Evolutionary conservation across 2,329 filamentous ascomycete species (phyloP).

Genomic region (Colletotrichum sp.): DNA sequence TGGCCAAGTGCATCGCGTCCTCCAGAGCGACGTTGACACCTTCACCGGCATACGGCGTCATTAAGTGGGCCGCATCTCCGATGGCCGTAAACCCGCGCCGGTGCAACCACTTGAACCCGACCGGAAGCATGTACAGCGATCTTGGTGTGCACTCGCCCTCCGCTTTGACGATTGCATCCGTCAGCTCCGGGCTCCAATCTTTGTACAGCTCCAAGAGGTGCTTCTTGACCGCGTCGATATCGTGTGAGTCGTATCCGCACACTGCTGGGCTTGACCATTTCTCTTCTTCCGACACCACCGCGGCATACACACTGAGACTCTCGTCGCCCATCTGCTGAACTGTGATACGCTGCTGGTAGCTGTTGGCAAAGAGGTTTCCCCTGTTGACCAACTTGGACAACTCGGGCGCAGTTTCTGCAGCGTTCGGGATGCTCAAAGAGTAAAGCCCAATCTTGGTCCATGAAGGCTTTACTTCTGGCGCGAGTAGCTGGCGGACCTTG

Average conservation of each 20-base stretch:
- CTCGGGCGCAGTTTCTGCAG: slow-evolving; percentile 44
- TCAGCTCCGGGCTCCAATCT: slow-evolving; percentile 48
- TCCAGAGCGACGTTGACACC: slow-evolving; percentile 64
- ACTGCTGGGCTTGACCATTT: slow-evolving; percentile 40
- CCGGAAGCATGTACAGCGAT: slow-evolving; percentile 58
- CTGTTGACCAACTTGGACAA: slow-evolving; percentile 49
- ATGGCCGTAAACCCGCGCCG: slow-evolving; percentile 56
- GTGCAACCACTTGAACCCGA: slow-evolving; percentile 52
- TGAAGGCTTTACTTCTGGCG: slow-evolving; percentile 40
- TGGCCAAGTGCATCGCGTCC: slow-evolving; percentile 56
- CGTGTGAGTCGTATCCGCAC: slow-evolving; percentile 47
- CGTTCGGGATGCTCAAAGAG: slow-evolving; percentile 45
- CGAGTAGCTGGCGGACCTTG: slow-evolving; percentile 39
- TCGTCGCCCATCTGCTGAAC: slow-evolving; percentile 52
- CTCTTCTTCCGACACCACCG: slow-evolving; percentile 40
- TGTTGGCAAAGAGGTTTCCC: slow-evolving; percentile 49
- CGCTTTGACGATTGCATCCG: slow-evolving; percentile 44
- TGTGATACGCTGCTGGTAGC: slow-evolving; percentile 44
- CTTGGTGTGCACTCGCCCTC: slow-evolving; percentile 42
- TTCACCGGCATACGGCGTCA: slow-evolving; percentile 63
- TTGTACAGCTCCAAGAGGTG: slow-evolving; percentile 39
- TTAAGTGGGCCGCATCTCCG: slow-evolving; percentile 65
- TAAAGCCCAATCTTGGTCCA: slow-evolving; percentile 52
- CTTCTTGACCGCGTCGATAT: slow-evolving; percentile 41
- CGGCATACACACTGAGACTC: slow-evolving; percentile 44